These are phyloP conservation scores for Coprinellus micaceus DNA, from an alignment of 768 basidiomycete genomes.

Conservation along the genomic window DNA sequence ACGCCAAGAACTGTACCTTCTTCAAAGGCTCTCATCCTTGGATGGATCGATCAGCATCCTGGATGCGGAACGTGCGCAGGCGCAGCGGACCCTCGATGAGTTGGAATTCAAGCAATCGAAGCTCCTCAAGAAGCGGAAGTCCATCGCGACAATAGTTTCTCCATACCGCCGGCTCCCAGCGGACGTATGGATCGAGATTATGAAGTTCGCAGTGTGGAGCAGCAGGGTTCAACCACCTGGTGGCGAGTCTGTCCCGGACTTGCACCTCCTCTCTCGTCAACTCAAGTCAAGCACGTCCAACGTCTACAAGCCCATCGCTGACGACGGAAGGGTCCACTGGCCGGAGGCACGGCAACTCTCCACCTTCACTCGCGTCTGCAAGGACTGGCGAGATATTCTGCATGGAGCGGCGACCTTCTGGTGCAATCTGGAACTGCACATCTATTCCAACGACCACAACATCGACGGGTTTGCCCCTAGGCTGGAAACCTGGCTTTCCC, in stretches of 20 bases:
- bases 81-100: slow-evolving; percentile 1
- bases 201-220: slow-evolving; percentile 9
- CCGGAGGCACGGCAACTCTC: slow-evolving; percentile 1
- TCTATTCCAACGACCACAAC: slow-evolving; percentile 2
- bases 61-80: background rate
- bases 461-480: slow-evolving; percentile 1
- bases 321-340: background rate
- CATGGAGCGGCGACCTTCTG: background rate
- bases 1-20: background rate
- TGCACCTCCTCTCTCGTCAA: background rate
- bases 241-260: background rate
- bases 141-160: slow-evolving; percentile 1
- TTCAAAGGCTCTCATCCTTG: slow-evolving; percentile 3
- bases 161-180: slow-evolving; percentile 1
- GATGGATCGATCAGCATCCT: background rate
- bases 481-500: slow-evolving; percentile 6
- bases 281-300: background rate
- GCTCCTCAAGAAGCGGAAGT: background rate
- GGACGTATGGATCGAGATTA: slow-evolving; percentile 5
- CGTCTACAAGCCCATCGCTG: background rate
- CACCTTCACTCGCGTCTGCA: slow-evolving; percentile 2
- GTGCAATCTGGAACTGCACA: slow-evolving; percentile 1
- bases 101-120: background rate
- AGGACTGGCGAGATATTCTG: background rate
- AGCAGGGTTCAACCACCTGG: background rate